A percentile compares a stretch with the other conserved stretches of the same genome.
Evolutionary conservation across 768 basidiomycete species (phyloP).

Genomic region (Pholiota molesta): DNA sequence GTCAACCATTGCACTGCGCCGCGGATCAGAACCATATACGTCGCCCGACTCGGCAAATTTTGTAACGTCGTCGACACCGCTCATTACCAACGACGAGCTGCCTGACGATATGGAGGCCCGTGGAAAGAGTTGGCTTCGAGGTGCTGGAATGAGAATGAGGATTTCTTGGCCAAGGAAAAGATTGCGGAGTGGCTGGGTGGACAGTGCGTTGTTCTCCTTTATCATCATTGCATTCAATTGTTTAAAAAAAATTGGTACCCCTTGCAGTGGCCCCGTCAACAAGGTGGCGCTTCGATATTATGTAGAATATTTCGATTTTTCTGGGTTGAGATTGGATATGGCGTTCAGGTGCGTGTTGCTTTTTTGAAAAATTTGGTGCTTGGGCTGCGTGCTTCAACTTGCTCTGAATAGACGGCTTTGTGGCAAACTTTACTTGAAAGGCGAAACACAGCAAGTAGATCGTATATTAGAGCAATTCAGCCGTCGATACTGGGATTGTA

Average conservation of each 20-base stretch:
- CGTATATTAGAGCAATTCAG: slow-evolving; percentile 94
- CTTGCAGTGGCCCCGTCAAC: slow-evolving; percentile 71
- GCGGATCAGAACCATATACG: slow-evolving; percentile 42
- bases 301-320: slow-evolving; percentile 89
- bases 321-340: slow-evolving; percentile 76
- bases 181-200: slow-evolving; percentile 97
- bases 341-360: slow-evolving; percentile 74
- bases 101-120: slow-evolving; percentile 57
- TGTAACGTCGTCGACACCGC: slow-evolving; percentile 46
- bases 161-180: slow-evolving; percentile 84
- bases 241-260: background rate
- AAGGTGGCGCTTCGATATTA: slow-evolving; percentile 77
- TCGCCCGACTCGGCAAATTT: slow-evolving; percentile 53
- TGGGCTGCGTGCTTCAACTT: slow-evolving; percentile 8
- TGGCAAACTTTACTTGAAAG: slow-evolving; percentile 90
- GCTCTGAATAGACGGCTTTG: slow-evolving; percentile 72
- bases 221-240: slow-evolving; percentile 4
- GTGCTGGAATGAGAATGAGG: slow-evolving; percentile 87
- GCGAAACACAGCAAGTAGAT: slow-evolving; percentile 97
- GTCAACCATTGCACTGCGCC: background rate
- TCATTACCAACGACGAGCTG: slow-evolving; percentile 45
- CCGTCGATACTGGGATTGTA: slow-evolving; percentile 89
- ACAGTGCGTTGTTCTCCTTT: slow-evolving; percentile 59
- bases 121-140: slow-evolving; percentile 72
- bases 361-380: slow-evolving; percentile 1